phyloP scores from a whole-genome alignment of 2,329 filamentous ascomycete genomes.

The Aspergillus sp. region DNA sequence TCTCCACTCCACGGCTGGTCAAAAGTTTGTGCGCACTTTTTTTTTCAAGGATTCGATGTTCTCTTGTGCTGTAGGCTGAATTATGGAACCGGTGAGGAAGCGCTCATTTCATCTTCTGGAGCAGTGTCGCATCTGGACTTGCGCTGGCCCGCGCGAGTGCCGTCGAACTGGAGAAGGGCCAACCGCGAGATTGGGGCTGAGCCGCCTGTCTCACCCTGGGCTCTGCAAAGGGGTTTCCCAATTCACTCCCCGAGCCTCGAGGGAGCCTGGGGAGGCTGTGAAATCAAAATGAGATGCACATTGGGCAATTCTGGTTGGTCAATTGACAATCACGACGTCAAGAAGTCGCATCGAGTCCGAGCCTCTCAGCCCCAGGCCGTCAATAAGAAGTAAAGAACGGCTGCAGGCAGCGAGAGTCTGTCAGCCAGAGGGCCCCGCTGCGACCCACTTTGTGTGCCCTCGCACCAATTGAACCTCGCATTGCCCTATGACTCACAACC shows the following conservation, averaged over 20 bases:
- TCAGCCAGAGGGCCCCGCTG: not conserved
- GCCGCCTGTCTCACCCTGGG: slow-evolving; percentile 2
- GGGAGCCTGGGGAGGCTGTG: slow-evolving; percentile 9
- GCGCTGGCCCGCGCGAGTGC: not conserved
- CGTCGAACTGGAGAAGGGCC: not conserved
- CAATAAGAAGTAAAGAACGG: not conserved
- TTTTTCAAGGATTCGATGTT: not conserved
- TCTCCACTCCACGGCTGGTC: slow-evolving; percentile 6
- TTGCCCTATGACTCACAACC: slow-evolving; percentile 39
- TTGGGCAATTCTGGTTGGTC: slow-evolving; percentile 7
- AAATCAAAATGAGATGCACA: not conserved
- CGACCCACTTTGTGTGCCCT: not conserved
- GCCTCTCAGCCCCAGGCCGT: slow-evolving; percentile 1
- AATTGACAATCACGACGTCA: slow-evolving; percentile 4
- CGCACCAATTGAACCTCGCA: slow-evolving; percentile 26
- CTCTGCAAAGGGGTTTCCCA: not conserved
- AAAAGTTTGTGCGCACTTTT: not conserved
- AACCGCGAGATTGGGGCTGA: slow-evolving; percentile 2
- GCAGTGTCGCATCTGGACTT: not conserved
- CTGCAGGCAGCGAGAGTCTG: not conserved
- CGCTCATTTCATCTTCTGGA: not conserved
- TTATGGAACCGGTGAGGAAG: not conserved
- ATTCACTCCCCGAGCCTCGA: slow-evolving; percentile 5
- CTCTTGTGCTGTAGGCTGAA: not conserved
- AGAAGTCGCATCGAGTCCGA: slow-evolving; percentile 11